These are phyloP conservation scores for Aspergillus fumigatiaffinis DNA, from an alignment of 2,329 filamentous ascomycete genomes.

Conservation along the genomic window DNA sequence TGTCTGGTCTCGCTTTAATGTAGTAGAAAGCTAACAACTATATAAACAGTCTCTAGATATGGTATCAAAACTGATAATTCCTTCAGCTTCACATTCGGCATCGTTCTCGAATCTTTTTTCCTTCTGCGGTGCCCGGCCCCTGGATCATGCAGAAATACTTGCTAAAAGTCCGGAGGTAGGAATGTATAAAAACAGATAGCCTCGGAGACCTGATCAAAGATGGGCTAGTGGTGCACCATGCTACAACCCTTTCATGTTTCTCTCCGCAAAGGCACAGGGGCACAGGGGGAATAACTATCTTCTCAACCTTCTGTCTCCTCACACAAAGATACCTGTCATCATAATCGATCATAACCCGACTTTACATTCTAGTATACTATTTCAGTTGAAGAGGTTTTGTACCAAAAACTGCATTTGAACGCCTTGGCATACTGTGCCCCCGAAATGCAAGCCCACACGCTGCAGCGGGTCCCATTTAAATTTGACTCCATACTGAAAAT, in stretches of 20 bases:
- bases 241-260: no score
- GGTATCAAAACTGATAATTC: not conserved
- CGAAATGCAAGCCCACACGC: not conserved
- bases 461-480: not conserved
- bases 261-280: no score
- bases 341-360: not conserved
- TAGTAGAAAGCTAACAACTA: no score
- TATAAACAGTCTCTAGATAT: no score
- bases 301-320: not conserved
- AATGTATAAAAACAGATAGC: not conserved
- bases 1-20: not conserved
- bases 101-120: not conserved
- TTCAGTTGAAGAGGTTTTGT: not conserved
- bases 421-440: not conserved
- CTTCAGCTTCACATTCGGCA: not conserved
- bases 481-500: not conserved
- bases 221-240: not conserved
- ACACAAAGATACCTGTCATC: not conserved
- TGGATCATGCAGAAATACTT: not conserved
- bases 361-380: not conserved
- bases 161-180: not conserved
- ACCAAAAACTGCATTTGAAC: not conserved
- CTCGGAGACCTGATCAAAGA: not conserved
- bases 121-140: not conserved
- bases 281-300: not conserved